A percentile compares a stretch with the other conserved stretches of the same genome.
phyloP scores from a whole-genome alignment of 257 asterid species.

The Anisodus acutangulus region DNA sequence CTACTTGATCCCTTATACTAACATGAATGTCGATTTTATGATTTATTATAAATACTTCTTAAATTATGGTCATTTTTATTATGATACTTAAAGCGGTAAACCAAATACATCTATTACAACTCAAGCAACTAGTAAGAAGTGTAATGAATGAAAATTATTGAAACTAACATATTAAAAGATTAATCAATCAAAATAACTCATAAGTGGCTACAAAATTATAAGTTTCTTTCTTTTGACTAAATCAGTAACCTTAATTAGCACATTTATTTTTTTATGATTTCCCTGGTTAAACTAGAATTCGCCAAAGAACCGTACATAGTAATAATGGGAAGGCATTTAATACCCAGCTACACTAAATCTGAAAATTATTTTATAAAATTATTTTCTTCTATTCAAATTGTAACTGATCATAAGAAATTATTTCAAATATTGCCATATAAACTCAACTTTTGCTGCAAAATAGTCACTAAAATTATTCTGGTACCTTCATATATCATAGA shows the following conservation, averaged over 20 bases:
- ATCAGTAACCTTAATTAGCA: neutral
- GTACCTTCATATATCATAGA: neutral
- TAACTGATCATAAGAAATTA: no score
- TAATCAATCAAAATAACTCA: no score
- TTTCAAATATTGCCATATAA: neutral
- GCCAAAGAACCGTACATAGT: no score
- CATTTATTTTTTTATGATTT: no score
- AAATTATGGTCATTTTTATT: no score
- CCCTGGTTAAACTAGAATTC: no score
- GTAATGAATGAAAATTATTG: neutral
- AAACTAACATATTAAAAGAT: neutral
- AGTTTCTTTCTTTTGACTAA: neutral
- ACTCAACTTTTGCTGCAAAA: constrained; percentile 12
- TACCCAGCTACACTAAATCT: no score
- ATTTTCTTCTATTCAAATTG: neutral
- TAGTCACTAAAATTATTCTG: neutral
- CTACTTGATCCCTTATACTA: neutral
- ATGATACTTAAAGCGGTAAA: neutral
- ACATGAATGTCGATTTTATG: neutral
- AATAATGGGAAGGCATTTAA: no score
- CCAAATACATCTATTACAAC: neutral
- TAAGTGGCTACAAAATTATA: no score
- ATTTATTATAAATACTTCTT: no score
- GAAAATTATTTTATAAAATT: no score
- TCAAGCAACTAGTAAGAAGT: neutral